Percentiles rank a stretch among this genome's conserved stretches.
These are phyloP conservation scores for Metschnikowia henanensis DNA, from an alignment of 805 yeast genomes.

Conservation along the genomic window DNA sequence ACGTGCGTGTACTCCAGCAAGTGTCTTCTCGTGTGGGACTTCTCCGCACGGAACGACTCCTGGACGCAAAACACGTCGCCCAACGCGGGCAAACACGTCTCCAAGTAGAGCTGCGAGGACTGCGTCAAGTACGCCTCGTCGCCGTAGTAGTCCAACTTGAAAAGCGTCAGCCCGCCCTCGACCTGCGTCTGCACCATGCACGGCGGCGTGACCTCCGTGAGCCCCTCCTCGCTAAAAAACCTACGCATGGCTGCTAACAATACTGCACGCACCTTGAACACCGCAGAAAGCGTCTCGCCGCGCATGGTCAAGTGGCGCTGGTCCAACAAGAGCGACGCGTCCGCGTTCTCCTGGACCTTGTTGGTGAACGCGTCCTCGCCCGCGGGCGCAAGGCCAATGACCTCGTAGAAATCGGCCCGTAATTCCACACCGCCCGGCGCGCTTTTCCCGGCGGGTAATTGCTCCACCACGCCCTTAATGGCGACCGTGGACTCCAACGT, in stretches of 20 bases:
- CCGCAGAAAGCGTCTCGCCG: constrained; percentile 92
- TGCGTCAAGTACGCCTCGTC: constrained; percentile 97
- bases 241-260: constrained; percentile 73
- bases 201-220: constrained; percentile 96
- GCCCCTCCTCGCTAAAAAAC: constrained; percentile 69
- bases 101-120: constrained; percentile 94
- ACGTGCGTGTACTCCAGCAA: constrained; percentile 95
- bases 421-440: constrained; percentile 99
- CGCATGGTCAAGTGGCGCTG: constrained; percentile 95
- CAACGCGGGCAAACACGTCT: constrained; percentile 92
- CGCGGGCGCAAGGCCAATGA: constrained; percentile 91
- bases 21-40: constrained; percentile 98
- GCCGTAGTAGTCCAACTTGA: constrained; percentile 91
- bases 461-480: constrained; percentile 76
- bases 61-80: constrained; percentile 98
- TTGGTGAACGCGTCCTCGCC: constrained; percentile 96
- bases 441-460: constrained; percentile 91
- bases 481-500: constrained; percentile 86
- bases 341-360: constrained; percentile 91
- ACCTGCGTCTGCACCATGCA: constrained; percentile 99
- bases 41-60: constrained; percentile 99
- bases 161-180: constrained; percentile 97
- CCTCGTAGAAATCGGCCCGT: constrained; percentile 83
- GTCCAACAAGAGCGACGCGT: constrained; percentile 88
- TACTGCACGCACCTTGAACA: constrained; percentile 91